phyloP scores from a whole-genome alignment of 495 filamentous ascomycete genomes.

The Pseudotulostoma volvatum region DNA sequence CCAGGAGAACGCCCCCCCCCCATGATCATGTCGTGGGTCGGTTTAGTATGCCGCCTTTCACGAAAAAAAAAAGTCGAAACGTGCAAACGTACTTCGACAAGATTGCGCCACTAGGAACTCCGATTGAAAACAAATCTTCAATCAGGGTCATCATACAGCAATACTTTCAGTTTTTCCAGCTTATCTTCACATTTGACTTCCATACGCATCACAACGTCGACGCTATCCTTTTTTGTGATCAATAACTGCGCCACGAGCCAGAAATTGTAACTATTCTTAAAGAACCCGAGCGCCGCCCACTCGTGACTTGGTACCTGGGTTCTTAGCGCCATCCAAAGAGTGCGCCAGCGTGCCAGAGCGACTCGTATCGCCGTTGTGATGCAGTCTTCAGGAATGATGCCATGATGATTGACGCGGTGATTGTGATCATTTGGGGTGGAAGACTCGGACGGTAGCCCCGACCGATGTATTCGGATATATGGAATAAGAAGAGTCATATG shows the following conservation, averaged over 20 bases:
- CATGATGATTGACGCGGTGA: slow-evolving; percentile 2
- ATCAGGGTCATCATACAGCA: slow-evolving; percentile 26
- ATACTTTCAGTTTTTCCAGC: slow-evolving; percentile 26
- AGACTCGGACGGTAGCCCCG: slow-evolving; percentile 3
- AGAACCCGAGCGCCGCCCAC: slow-evolving; percentile 31
- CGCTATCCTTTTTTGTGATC: slow-evolving; percentile 30
- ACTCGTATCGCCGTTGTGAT: slow-evolving; percentile 17
- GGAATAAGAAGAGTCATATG: slow-evolving; percentile 28
- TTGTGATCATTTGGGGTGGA: not conserved
- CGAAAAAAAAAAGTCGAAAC: too few relatives aligned
- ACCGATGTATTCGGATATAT: slow-evolving; percentile 8
- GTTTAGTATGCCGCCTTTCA: too few relatives aligned
- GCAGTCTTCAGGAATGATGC: slow-evolving; percentile 18
- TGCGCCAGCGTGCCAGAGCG: slow-evolving; percentile 24
- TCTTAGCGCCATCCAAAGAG: slow-evolving; percentile 21
- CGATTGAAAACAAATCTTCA: too few relatives aligned
- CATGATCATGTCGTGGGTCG: too few relatives aligned
- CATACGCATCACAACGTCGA: slow-evolving; percentile 32
- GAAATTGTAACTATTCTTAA: slow-evolving; percentile 30
- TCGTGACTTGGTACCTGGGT: slow-evolving; percentile 18
- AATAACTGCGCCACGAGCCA: slow-evolving; percentile 31
- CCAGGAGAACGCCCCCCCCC: too few relatives aligned
- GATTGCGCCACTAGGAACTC: too few relatives aligned
- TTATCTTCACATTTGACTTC: slow-evolving; percentile 35
- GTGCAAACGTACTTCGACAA: too few relatives aligned